Base-by-base conservation (phyloP, 768 basidiomycete species). In the Pisolithus sp. region DNA sequence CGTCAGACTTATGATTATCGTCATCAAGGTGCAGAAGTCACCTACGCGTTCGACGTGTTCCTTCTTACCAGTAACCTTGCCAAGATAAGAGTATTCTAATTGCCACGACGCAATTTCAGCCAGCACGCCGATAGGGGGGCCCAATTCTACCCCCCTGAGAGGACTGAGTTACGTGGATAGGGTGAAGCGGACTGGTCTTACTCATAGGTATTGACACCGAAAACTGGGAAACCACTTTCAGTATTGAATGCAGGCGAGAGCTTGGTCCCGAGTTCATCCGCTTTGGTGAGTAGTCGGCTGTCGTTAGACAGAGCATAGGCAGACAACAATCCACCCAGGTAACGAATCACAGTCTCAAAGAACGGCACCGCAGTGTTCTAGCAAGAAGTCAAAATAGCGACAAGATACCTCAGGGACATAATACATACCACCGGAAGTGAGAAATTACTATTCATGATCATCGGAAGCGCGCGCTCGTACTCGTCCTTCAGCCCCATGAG, bases 311-410 rank as follows among this genome's bases (percentile, higher is more conserved):
- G 71, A 5, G 92, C 83, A 60, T 93, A 86, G 0, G 88, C 90
- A 2, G 87, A 87, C 5, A 94, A 76, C 1, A 94, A 73, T 6
- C 93, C 94, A 3, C 93, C 93, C 2, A 97, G 80, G 59, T 94
- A 88, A 30, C 93, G 82, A 54, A 96, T 96, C 39, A 87, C 81
- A 0, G 91, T 94, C 71, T 94, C 89, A 54, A 89, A 90, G 64
- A 83, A 87, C 1, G 83, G 83, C 0, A 67, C 66, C 0, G 49
- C 64, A 71, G 56, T 65, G 67, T 57, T 66, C 58, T 51, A 46
- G 68, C 23, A 39, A 15, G 37, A 42, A 24, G 43, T 30, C 56
- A 57, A 12, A 2, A 26, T 13, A 31, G 4, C 6, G 28, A 2
- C 18, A 30, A 4, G 18, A 39, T 34, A 40, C 12, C 46, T 5